phyloP scores from a whole-genome alignment of 2,329 filamentous ascomycete genomes.

The Xylariaceae sp. region DNA sequence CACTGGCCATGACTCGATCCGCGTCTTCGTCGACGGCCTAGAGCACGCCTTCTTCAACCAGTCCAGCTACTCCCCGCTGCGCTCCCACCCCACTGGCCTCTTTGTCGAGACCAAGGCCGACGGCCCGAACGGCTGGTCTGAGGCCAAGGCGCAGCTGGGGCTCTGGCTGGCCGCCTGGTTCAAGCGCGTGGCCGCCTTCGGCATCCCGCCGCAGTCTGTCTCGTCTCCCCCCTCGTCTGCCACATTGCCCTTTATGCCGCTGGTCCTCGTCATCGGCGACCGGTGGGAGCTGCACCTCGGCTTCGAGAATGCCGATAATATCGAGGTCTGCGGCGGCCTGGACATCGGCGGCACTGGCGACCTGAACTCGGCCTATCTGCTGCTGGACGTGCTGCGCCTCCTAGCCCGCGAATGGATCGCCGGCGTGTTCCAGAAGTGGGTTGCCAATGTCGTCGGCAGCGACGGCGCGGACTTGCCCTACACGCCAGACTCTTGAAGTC shows the following conservation, averaged over 20 bases:
- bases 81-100: not conserved
- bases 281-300: conserved; percentile 1
- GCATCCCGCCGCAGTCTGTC: too few relatives aligned
- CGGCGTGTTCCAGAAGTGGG: conserved; percentile 2
- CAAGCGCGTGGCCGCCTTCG: conserved; percentile 2
- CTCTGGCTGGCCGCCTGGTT: conserved; percentile 4
- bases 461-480: too few relatives aligned
- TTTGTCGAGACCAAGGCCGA: conserved; percentile 3
- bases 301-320: conserved; percentile 2
- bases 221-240: too few relatives aligned
- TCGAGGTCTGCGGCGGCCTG: conserved; percentile 1
- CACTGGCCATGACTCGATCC: too few relatives aligned
- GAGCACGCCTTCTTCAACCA: conserved; percentile 2
- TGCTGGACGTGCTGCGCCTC: conserved; percentile 2
- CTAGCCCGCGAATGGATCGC: conserved; percentile 3
- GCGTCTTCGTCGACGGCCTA: not conserved
- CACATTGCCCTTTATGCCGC: conserved; percentile 1
- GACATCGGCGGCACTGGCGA: not conserved
- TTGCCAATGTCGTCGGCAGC: too few relatives aligned
- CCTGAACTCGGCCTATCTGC: conserved; percentile 1
- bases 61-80: conserved; percentile 1
- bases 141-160: conserved; percentile 1
- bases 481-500: too few relatives aligned
- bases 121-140: not conserved
- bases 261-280: not conserved